Conservation (phyloP, 1,284 basidiomycete species). For the Exobasidium cylindrosporum region DNA sequence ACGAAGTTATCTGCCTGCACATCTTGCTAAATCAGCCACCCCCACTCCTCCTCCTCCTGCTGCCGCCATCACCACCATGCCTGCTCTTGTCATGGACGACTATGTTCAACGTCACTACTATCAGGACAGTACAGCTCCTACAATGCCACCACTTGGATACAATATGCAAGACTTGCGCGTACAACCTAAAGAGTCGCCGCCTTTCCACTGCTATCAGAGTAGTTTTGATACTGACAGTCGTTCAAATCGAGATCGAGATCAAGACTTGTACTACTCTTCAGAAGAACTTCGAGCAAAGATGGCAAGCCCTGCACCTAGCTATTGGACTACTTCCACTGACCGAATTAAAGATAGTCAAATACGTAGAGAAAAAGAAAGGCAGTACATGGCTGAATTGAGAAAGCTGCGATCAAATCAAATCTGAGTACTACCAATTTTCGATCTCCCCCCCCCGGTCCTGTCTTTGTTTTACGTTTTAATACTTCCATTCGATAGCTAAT, state of each 20-base stretch:
- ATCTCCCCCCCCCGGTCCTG: not conserved
- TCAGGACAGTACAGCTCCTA: no score
- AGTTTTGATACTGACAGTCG: not conserved
- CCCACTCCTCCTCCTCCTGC: not conserved
- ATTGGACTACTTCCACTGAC: slow-evolving; percentile 2
- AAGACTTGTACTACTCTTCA: not conserved
- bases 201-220: not conserved
- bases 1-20: not conserved
- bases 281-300: not conserved
- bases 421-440: not conserved
- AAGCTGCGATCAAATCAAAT: not conserved
- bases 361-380: not conserved
- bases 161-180: not conserved
- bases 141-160: not conserved
- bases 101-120: not conserved
- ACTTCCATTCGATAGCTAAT: not conserved
- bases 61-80: not conserved
- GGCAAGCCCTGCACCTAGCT: slow-evolving; percentile 9
- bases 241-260: not conserved
- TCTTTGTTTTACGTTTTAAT: not conserved
- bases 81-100: not conserved
- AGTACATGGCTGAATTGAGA: slow-evolving; percentile 3
- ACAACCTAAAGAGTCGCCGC: not conserved
- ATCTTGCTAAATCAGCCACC: not conserved
- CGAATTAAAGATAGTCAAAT: not conserved